Conservation (phyloP, 768 basidiomycete genomes). For the Rhizopogon rudus region DNA sequence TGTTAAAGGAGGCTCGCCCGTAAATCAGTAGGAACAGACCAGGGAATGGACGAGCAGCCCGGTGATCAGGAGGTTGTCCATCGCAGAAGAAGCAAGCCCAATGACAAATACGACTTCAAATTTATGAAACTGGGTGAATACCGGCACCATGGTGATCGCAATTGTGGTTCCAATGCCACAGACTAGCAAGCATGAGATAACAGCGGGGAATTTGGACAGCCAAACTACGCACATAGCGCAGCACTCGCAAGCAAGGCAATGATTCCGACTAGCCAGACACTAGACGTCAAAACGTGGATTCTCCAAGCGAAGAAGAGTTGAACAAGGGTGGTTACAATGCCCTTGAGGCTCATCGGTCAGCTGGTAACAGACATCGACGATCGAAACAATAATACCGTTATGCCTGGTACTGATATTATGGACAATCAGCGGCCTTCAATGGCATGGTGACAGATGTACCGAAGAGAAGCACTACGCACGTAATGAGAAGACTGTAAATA, state of each 20-base stretch:
- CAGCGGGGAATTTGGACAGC: not conserved
- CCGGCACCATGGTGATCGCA: conserved; percentile 21
- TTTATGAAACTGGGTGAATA: conserved; percentile 23
- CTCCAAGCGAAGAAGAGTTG: conserved; percentile 26
- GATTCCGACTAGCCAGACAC: conserved; percentile 4
- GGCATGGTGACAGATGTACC: not conserved
- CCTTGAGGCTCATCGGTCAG: conserved; percentile 9
- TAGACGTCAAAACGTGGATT: conserved; percentile 15
- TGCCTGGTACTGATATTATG: conserved; percentile 11
- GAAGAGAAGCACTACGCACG: conserved; percentile 7
- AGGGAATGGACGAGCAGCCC: conserved; percentile 34
- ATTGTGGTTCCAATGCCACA: conserved; percentile 26
- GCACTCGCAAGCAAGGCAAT: conserved; percentile 11
- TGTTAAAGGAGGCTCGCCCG: not conserved
- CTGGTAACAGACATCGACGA: not conserved
- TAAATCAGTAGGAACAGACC: conserved; percentile 23
- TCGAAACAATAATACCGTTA: conserved; percentile 12
- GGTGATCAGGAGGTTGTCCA: conserved; percentile 46
- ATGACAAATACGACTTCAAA: conserved; percentile 27
- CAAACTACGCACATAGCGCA: conserved; percentile 13
- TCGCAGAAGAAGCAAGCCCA: conserved; percentile 43
- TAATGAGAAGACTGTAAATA: conserved; percentile 23
- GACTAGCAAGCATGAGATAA: conserved; percentile 13
- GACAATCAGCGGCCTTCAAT: not conserved
- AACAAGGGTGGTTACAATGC: conserved; percentile 20